Percentiles rank a stretch among this genome's conserved stretches.
Evolutionary conservation across 352 stramenopile genomes (phyloP).

Genomic region (Phytophthora hybrid): DNA sequence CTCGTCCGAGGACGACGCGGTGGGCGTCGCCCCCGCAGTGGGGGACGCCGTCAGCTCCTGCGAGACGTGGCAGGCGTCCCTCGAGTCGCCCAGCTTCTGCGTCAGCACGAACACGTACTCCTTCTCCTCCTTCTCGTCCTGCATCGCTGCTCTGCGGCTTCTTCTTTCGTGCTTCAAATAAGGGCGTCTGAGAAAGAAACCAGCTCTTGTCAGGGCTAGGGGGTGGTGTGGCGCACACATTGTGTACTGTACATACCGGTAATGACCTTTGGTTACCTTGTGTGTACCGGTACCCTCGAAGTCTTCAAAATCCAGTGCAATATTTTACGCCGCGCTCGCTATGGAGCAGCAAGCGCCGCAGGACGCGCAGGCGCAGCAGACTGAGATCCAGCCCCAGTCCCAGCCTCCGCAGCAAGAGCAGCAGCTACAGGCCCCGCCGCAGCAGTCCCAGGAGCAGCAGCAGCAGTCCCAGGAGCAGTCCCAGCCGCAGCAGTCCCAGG

Average conservation of each 20-base stretch:
- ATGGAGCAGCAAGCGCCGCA: conserved; percentile 4
- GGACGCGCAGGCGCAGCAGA: conserved; percentile 6
- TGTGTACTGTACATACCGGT: no score
- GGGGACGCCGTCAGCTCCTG: conserved; percentile 37
- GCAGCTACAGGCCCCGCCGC: conserved; percentile 11
- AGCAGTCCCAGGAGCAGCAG: neutral
- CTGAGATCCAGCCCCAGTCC: no score
- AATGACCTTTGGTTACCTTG: no score
- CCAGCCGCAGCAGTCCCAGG: neutral
- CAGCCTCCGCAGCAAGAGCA: conserved; percentile 7
- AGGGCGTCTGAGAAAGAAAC: conserved; percentile 5
- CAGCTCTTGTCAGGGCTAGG: conserved; percentile 6
- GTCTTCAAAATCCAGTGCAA: no score
- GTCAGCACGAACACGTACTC: conserved; percentile 82
- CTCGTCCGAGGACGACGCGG: conserved; percentile 40
- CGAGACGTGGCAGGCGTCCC: conserved; percentile 35
- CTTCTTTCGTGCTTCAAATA: conserved; percentile 8
- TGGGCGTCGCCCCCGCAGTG: conserved; percentile 25
- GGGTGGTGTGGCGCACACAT: neutral
- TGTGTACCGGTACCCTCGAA: no score
- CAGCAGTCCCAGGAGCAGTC: no score
- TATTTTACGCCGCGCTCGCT: neutral
- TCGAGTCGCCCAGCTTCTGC: conserved; percentile 42
- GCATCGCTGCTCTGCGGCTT: conserved; percentile 28
- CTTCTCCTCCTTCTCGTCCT: conserved; percentile 57